Evolutionary conservation across 768 basidiomycete genomes (phyloP).

Genomic region (Leccinum fibrillosum): DNA sequence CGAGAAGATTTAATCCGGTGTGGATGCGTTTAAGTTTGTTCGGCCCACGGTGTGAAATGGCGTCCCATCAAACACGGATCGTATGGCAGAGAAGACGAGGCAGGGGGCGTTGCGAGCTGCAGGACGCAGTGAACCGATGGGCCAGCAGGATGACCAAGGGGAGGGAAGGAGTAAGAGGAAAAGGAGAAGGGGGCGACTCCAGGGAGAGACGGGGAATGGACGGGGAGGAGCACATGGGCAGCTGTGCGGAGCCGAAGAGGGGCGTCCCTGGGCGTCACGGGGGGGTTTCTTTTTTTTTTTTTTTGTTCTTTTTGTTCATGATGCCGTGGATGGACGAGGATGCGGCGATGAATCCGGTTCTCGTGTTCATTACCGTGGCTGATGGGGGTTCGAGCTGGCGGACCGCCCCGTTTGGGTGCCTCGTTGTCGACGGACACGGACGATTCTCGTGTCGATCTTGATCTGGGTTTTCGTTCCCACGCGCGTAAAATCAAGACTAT

Average conservation of each 20-base stretch:
- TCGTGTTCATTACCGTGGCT: constrained; percentile 26
- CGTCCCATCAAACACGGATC: background rate
- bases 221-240: background rate
- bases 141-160: background rate
- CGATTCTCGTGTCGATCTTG: constrained; percentile 53
- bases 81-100: background rate
- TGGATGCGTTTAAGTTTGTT: background rate
- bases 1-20: background rate
- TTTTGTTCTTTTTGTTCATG: constrained; percentile 31
- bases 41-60: background rate
- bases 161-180: background rate
- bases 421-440: background rate
- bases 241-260: constrained; percentile 3
- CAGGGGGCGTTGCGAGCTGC: background rate
- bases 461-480: constrained; percentile 47
- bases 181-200: background rate
- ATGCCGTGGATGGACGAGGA: background rate
- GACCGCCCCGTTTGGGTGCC: background rate
- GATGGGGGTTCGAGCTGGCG: background rate
- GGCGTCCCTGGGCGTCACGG: constrained; percentile 22
- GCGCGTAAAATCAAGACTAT: constrained; percentile 33
- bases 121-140: background rate
- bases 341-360: background rate
- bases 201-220: background rate
- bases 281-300: constrained; percentile 46